Percentiles rank a stretch among this genome's conserved stretches.
Conservation (phyloP, 257 asterid species). For the Phtheirospermum japonicum region DNA sequence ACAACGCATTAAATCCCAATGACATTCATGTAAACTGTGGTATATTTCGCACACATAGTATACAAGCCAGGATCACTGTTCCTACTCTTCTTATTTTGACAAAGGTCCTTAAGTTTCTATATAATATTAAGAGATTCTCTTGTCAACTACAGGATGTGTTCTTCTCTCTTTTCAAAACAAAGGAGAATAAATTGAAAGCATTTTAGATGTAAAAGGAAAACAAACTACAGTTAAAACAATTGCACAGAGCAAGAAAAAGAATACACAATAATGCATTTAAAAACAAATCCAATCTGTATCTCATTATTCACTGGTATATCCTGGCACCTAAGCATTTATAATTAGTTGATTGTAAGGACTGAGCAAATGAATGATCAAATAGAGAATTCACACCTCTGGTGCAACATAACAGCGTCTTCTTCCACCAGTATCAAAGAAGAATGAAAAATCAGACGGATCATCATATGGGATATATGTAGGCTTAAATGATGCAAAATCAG, state of each 20-base stretch:
- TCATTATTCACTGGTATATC: constrained; percentile 17
- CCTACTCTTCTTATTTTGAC: background rate
- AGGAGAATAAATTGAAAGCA: no score
- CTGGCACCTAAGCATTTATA: constrained; percentile 8
- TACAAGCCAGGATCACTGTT: background rate
- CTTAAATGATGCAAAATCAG: constrained; percentile 98
- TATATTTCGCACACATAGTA: constrained; percentile 2
- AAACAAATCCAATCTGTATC: constrained; percentile 13
- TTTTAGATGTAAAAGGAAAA: background rate
- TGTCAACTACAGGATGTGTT: no score
- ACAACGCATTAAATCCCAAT: background rate
- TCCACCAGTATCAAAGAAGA: constrained; percentile 99
- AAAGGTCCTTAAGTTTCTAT: background rate
- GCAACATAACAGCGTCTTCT: constrained; percentile 99
- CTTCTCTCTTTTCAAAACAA: no score
- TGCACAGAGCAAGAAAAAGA: background rate
- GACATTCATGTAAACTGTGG: background rate
- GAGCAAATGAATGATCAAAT: constrained; percentile 8
- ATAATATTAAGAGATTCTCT: background rate
- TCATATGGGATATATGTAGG: constrained; percentile 96
- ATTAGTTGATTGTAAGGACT: constrained; percentile 17
- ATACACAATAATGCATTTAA: constrained; percentile 1
- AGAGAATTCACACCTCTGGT: constrained; percentile 75
- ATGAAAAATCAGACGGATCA: constrained; percentile 97
- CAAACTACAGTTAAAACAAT: background rate